Conservation (phyloP, 176 grass and related monocot genomes). For the Oryza meyeriana region DNA sequence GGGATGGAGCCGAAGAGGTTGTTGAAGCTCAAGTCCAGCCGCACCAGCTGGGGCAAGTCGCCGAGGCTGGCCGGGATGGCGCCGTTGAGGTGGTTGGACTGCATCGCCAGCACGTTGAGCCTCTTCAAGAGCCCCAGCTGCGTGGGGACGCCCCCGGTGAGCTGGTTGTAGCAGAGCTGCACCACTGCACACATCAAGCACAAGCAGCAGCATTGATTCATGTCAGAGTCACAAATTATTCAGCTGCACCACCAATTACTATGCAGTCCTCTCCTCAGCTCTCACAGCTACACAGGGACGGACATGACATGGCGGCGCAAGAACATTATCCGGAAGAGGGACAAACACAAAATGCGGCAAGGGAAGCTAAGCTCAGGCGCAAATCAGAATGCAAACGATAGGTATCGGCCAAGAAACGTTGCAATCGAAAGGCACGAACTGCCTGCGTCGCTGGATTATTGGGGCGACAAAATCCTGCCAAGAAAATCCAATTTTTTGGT, state of each 20-base stretch:
- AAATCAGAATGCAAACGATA: constrained; percentile 12
- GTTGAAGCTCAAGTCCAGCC: constrained; percentile 85
- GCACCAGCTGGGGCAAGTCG: constrained; percentile 56
- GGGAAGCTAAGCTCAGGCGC: background rate
- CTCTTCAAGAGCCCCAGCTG: constrained; percentile 69
- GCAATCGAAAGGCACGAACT: background rate
- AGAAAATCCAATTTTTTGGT: background rate
- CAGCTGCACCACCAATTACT: background rate
- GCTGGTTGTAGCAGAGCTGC: constrained; percentile 95
- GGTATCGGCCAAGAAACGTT: constrained; percentile 7
- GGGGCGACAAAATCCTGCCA: background rate
- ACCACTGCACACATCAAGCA: constrained; percentile 47
- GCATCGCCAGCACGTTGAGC: constrained; percentile 73
- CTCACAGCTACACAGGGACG: too few species aligned
- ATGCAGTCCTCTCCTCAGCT: too few species aligned
- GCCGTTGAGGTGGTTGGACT: constrained; percentile 78
- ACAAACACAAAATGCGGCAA: constrained; percentile 1
- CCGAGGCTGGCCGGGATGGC: constrained; percentile 92
- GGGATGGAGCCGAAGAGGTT: constrained; percentile 82
- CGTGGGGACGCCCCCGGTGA: constrained; percentile 84
- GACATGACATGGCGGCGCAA: background rate
- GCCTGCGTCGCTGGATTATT: background rate
- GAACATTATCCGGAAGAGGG: background rate
- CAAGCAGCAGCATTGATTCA: constrained; percentile 11
- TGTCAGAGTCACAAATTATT: background rate